Base-by-base conservation (phyloP, 2,329 filamentous ascomycete genomes). In the Diaporthe nobilis region DNA sequence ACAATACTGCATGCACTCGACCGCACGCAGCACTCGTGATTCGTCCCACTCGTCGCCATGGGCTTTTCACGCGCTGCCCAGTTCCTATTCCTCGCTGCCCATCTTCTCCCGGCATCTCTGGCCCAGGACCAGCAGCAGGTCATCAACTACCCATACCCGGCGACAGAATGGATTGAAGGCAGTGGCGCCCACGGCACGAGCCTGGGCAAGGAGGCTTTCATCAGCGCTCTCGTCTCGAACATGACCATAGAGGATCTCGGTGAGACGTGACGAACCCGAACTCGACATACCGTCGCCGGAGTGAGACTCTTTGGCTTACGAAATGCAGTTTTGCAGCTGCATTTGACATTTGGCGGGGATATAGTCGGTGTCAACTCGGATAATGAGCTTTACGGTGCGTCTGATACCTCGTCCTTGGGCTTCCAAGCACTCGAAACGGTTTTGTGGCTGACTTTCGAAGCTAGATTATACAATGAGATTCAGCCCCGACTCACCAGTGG, bases 331-430 rank as follows among this genome's bases (percentile, higher is more conserved):
- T 71, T 86, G n/a, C 86, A 87, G 80, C 78, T 87, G 28, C 85
- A 87, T 72, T 82, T 87, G 53, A 87, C 85, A 79, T 87, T 86
- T 74, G 85, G 82, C 15, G 85, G 83, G 61, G 84, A 85, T 58
- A 83, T 87, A 42, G 80, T 87, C 7, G 85, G 85, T 3, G 80
- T 82, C 15, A 78, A 83, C 7, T 83, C 83, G 3, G 80, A 83
- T 20, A 84, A 86, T 78, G 83, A 82, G 44, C 81, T 85, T 42
- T 86, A 85, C 72, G 83, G 65, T 53, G 13, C 8, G 65, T 51
- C 34, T 55, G 5, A 0, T 9, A 0, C 37, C n/a, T 17, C 82
- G 6, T 37, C 3, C 15, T 17, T 81, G 71, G 77, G 78, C 68
- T 22, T 20, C 12, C 20, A 4, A 9, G 22, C 5, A 22, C 42